Evolutionary conservation across 257 asterid genomes (phyloP).

Genomic region (Ilex aquifolium): DNA sequence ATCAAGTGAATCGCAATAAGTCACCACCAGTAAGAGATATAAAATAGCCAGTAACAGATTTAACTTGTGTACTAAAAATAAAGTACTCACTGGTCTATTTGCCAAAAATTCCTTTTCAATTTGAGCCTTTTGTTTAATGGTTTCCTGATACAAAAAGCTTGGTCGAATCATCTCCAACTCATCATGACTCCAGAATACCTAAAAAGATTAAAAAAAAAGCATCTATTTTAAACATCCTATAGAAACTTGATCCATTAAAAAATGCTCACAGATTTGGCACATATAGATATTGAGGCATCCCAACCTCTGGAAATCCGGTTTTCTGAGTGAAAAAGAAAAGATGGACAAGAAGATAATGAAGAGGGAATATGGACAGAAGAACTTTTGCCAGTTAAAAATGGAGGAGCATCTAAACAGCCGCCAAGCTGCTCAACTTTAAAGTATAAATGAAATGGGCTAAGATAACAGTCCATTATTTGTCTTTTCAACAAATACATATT

Average conservation of each 20-base stretch:
- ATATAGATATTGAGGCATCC: too few species aligned
- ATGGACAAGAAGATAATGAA: too few species aligned
- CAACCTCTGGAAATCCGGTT: too few species aligned
- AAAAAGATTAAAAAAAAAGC: constrained; percentile 13
- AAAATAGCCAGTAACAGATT: too few species aligned
- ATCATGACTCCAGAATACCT: constrained; percentile 65
- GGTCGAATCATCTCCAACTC: constrained; percentile 62
- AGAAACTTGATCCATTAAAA: background rate
- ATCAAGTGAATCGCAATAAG: background rate
- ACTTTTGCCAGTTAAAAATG: too few species aligned
- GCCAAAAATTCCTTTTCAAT: constrained; percentile 49
- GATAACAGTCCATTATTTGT: too few species aligned
- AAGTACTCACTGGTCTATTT: constrained; percentile 35
- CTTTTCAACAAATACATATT: too few species aligned
- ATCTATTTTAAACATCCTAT: background rate
- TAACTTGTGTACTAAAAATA: background rate
- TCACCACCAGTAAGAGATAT: background rate
- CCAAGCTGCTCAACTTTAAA: too few species aligned
- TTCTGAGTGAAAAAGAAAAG: too few species aligned
- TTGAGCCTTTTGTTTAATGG: constrained; percentile 46
- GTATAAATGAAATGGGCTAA: too few species aligned
- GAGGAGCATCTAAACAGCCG: too few species aligned
- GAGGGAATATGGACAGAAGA: too few species aligned
- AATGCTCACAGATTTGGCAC: background rate
- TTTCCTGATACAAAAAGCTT: constrained; percentile 53